Percentiles rank a stretch among this genome's conserved stretches.
Conservation (phyloP, 2,329 filamentous ascomycete species). For the Clonostachys rhizophaga region DNA sequence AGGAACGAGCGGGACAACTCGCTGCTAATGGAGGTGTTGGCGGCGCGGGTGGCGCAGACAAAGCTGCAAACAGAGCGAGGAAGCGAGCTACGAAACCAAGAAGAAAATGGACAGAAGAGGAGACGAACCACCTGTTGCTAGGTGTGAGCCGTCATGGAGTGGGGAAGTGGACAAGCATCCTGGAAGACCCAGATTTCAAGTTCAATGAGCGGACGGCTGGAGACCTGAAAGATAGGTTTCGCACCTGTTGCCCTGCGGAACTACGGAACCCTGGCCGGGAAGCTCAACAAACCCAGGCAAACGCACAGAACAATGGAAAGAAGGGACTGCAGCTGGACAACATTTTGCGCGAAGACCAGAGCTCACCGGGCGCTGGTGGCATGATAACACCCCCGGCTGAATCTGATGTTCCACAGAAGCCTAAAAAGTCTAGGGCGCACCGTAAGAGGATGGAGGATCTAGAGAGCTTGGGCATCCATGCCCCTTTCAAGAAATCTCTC, state of each 20-base stretch:
- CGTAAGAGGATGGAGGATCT: constrained; percentile 52
- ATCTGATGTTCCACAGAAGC: constrained; percentile 28
- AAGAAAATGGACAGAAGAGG: constrained; percentile 60
- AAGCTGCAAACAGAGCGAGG: constrained; percentile 30
- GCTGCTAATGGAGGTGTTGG: constrained; percentile 15
- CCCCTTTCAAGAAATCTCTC: constrained; percentile 57
- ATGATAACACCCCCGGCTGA: constrained; percentile 10
- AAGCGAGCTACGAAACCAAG: constrained; percentile 52
- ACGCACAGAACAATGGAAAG: constrained; percentile 18
- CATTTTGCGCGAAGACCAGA: constrained; percentile 39
- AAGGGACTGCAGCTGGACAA: constrained; percentile 49
- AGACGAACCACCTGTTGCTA: constrained; percentile 57
- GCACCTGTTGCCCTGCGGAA: constrained; percentile 61
- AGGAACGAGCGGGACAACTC: neutral
- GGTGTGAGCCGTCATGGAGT: constrained; percentile 60
- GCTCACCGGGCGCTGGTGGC: constrained; percentile 1
- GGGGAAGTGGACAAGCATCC: constrained; percentile 60
- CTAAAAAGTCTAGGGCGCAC: constrained; percentile 47
- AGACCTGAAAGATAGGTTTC: constrained; percentile 62
- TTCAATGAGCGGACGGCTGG: constrained; percentile 59
- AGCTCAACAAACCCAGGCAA: constrained; percentile 26
- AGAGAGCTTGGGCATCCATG: constrained; percentile 53
- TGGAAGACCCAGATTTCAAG: constrained; percentile 54
- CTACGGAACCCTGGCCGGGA: constrained; percentile 35
- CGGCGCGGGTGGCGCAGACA: constrained; percentile 6